phyloP scores from a whole-genome alignment of 2,329 filamentous ascomycete species.

The Penicillium capsulatum region DNA sequence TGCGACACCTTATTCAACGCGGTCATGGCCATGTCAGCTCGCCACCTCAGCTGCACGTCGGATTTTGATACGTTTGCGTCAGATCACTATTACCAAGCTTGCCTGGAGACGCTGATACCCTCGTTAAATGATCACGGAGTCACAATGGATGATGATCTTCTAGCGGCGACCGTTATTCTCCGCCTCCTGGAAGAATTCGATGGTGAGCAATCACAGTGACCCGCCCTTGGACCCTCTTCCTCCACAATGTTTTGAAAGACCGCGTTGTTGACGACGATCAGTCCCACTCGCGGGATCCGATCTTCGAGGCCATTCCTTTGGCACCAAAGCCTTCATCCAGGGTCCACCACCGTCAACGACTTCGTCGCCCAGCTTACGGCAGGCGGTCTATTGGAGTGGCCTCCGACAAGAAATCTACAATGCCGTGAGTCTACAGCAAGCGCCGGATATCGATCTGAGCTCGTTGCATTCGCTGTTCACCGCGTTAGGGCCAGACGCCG shows the following conservation, averaged over 20 bases:
- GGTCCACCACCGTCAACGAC: slow-evolving; percentile 26
- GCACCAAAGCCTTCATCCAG: slow-evolving; percentile 22
- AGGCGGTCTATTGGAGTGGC: slow-evolving; percentile 26
- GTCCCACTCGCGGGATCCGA: slow-evolving; percentile 22
- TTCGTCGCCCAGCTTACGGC: slow-evolving; percentile 25
- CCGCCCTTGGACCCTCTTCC: neutral
- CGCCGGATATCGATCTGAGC: slow-evolving; percentile 23
- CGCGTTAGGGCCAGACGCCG: slow-evolving; percentile 35
- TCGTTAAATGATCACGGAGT: slow-evolving; percentile 38
- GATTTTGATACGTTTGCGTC: slow-evolving; percentile 41
- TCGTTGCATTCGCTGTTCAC: slow-evolving; percentile 27
- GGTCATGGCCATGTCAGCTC: slow-evolving; percentile 41
- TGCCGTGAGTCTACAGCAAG: slow-evolving; percentile 26
- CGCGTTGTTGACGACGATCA: slow-evolving; percentile 11
- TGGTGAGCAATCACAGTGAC: slow-evolving; percentile 19
- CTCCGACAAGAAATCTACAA: slow-evolving; percentile 35
- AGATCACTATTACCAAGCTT: slow-evolving; percentile 41
- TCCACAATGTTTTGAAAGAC: neutral
- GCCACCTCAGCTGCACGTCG: slow-evolving; percentile 40
- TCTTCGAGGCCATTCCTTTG: slow-evolving; percentile 23
- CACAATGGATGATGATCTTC: slow-evolving; percentile 39
- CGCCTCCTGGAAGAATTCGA: slow-evolving; percentile 43
- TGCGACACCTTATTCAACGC: slow-evolving; percentile 39
- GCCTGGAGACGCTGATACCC: slow-evolving; percentile 40
- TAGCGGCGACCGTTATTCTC: slow-evolving; percentile 42